Evolutionary conservation across 768 basidiomycete species (phyloP).

Genomic region (Naganishia friedmannii): DNA sequence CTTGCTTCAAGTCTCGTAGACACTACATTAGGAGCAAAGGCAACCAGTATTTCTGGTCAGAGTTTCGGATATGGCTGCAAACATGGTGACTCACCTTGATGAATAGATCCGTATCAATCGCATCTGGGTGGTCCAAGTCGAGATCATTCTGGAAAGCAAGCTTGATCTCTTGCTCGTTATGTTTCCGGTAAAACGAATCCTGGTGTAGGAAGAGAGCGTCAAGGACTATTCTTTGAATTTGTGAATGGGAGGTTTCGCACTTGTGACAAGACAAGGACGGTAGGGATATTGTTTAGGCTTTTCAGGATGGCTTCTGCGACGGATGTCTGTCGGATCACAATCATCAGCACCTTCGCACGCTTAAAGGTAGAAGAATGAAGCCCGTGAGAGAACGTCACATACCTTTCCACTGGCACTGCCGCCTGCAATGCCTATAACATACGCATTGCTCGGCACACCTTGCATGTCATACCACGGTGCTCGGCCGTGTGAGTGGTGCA

Average conservation of each 20-base stretch:
- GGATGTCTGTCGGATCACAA: constrained; percentile 39
- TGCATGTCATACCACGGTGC: constrained; percentile 53
- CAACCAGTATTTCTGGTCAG: not conserved
- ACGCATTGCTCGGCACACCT: constrained; percentile 51
- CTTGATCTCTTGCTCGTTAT: constrained; percentile 71
- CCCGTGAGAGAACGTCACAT: not conserved
- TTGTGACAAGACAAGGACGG: constrained; percentile 85
- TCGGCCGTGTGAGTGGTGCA: constrained; percentile 34
- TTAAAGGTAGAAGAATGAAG: not conserved
- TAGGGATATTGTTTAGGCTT: constrained; percentile 52
- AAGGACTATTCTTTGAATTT: not conserved
- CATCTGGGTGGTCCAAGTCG: constrained; percentile 74
- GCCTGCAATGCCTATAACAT: constrained; percentile 56
- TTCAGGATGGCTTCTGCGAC: constrained; percentile 53
- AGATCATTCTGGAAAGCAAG: constrained; percentile 72
- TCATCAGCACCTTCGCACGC: not conserved
- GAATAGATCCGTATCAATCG: constrained; percentile 86
- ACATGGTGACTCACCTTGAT: constrained; percentile 60
- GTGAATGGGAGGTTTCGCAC: constrained; percentile 51
- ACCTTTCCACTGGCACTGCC: constrained; percentile 55
- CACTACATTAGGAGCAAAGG: constrained; percentile 59
- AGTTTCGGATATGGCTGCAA: not conserved
- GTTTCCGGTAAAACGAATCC: constrained; percentile 91
- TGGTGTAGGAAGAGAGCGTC: constrained; percentile 46
- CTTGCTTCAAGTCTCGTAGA: constrained; percentile 75